A percentile compares a stretch with the other conserved stretches of the same genome.
phyloP scores from a whole-genome alignment of 2,329 filamentous ascomycete genomes.

The Cladophialophora chaetospira region DNA sequence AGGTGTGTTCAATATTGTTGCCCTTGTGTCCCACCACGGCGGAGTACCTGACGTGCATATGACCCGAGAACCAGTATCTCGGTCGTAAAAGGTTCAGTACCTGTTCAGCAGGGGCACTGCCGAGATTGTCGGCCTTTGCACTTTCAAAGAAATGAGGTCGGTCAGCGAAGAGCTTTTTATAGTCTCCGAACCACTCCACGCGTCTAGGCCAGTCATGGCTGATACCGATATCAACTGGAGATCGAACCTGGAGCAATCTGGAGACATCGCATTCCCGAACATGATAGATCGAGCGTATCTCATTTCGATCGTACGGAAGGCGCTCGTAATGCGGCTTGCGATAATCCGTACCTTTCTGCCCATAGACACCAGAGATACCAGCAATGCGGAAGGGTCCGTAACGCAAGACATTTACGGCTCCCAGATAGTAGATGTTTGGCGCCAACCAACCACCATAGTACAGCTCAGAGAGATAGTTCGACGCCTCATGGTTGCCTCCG shows the following conservation, averaged over 20 bases:
- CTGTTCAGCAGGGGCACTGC: conserved; percentile 75
- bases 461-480: conserved; percentile 84
- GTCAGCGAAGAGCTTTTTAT: conserved; percentile 64
- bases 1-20: background rate
- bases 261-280: conserved; percentile 86
- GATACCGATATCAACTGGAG: conserved; percentile 87
- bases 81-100: conserved; percentile 82
- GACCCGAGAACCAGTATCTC: conserved; percentile 87
- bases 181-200: conserved; percentile 77
- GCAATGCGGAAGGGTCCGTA: conserved; percentile 84
- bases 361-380: conserved; percentile 92
- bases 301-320: conserved; percentile 77
- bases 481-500: conserved; percentile 93
- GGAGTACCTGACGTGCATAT: conserved; percentile 85
- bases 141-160: conserved; percentile 78
- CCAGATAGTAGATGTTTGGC: conserved; percentile 95
- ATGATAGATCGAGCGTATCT: conserved; percentile 84
- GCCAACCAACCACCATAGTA: conserved; percentile 97
- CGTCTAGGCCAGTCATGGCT: conserved; percentile 94
- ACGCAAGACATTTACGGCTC: conserved; percentile 83
- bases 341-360: conserved; percentile 85
- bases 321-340: conserved; percentile 80
- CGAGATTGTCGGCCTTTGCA: conserved; percentile 72
- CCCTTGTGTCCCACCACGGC: conserved; percentile 59
- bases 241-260: conserved; percentile 80